phyloP scores from a whole-genome alignment of 2,329 filamentous ascomycete species.

The Fusarium fujikuroi region DNA sequence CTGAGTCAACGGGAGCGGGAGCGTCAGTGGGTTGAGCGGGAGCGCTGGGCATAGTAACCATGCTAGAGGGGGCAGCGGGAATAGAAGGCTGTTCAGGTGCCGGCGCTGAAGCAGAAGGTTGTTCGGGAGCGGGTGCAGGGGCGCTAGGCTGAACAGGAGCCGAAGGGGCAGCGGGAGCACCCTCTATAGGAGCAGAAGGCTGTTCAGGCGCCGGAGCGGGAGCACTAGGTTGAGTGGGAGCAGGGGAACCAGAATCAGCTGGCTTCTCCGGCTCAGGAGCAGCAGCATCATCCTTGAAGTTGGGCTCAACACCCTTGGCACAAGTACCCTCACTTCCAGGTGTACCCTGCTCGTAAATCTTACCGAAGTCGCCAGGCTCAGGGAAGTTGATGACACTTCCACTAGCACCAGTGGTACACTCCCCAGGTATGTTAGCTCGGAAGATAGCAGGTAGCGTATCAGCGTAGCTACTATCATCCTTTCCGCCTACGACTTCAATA shows the following conservation, averaged over 20 bases:
- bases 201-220: background rate
- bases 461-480: slow-evolving; percentile 39
- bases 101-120: background rate
- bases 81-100: background rate
- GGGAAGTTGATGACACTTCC: slow-evolving; percentile 40
- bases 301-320: slow-evolving; percentile 26
- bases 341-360: slow-evolving; percentile 28
- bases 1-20: background rate
- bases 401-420: slow-evolving; percentile 37
- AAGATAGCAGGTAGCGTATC: slow-evolving; percentile 38
- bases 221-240: background rate
- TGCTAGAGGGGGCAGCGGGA: background rate
- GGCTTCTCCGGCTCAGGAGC: slow-evolving; percentile 8
- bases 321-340: slow-evolving; percentile 31
- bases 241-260: background rate
- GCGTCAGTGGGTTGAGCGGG: background rate
- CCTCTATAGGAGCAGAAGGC: background rate
- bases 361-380: slow-evolving; percentile 39
- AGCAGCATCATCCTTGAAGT: slow-evolving; percentile 31
- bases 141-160: background rate
- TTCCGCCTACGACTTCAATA: slow-evolving; percentile 66
- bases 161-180: background rate
- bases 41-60: background rate
- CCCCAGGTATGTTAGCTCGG: slow-evolving; percentile 41
- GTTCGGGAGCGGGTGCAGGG: background rate